Evolutionary conservation across 805 yeast species (phyloP), one percentile per base, ranked within the genome.

Genomic region (Ogataea degrootiae): DNA sequence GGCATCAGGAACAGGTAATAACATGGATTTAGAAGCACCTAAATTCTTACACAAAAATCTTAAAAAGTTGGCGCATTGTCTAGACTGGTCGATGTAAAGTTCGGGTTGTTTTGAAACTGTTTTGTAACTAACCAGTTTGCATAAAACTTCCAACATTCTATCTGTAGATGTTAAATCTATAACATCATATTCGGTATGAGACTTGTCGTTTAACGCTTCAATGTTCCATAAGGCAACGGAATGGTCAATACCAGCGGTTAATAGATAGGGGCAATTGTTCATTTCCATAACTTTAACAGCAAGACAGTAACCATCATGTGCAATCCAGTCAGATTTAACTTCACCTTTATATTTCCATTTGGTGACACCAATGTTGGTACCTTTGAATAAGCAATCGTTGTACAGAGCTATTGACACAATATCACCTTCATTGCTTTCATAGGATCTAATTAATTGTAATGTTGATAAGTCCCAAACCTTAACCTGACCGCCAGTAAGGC

Each of bases 391-490:
- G 54, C 82, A 79, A 50, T 77, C 79, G 16, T 73, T 71, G 45
- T 74, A 70, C 6, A 79, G 73, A 1, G 83, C 77, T 34, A 88
- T 57, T 2, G 92, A 76, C 35, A 83, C 73, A 2, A 88, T 77
- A 46, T 83, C 84, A 34, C 72, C 71, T 36, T 68, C 70, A 54
- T 56, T 74, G 19, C 66, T 55, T 41, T 62, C 61, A 52, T 72
- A 73, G 0, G 78, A 69, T 35, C 79, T 65, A 35, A 78, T 74
- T 37, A 76, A 70, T 62, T 92, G 98, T 45, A 76, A 75, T 0
- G 98, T 90, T 42, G 85, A 82, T 42, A 92, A 69, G 57, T 94
- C 98, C 89, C 96, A 87, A 6, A 88, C 81, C 47, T 83, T 81
- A n/a, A 92, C 75, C 23, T 73, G 71, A 9, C 96, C 94, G 48